A percentile compares a stretch with the other conserved stretches of the same genome.
These are phyloP conservation scores for Chrysopogon serrulatus DNA, from an alignment of 176 grass and related monocot genomes.

Conservation along the genomic window DNA sequence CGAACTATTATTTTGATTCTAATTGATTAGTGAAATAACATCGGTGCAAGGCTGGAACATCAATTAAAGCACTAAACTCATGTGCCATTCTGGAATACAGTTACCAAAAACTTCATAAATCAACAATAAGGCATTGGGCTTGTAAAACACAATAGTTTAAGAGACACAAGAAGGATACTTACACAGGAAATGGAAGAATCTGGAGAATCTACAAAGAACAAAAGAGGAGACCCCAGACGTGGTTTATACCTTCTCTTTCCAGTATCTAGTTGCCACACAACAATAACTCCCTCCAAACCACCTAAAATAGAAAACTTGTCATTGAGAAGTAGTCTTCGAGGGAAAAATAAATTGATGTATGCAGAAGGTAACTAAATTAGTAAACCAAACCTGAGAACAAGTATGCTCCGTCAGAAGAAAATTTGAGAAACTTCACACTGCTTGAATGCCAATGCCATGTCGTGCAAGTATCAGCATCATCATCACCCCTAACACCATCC, in stretches of 20 bases:
- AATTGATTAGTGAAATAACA: background rate
- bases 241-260: constrained; percentile 88
- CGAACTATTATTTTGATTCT: background rate
- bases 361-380: background rate
- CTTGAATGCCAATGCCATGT: constrained; percentile 93
- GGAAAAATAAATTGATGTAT: background rate
- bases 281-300: constrained; percentile 95
- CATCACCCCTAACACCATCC: constrained; percentile 58
- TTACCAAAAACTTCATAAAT: constrained; percentile 16
- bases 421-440: constrained; percentile 65
- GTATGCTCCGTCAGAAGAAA: constrained; percentile 80
- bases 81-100: background rate
- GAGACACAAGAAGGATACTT: constrained; percentile 33
- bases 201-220: constrained; percentile 83
- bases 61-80: background rate
- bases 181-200: constrained; percentile 93
- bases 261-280: constrained; percentile 95
- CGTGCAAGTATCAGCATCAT: constrained; percentile 74
- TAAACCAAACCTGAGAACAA: constrained; percentile 78
- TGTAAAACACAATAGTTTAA: background rate
- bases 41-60: background rate
- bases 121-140: background rate
- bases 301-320: constrained; percentile 36
- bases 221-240: constrained; percentile 81
- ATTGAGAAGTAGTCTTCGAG: background rate